Evolutionary conservation across 2,329 filamentous ascomycete genomes (phyloP).

Genomic region (Penicillium psychrosexuale): DNA sequence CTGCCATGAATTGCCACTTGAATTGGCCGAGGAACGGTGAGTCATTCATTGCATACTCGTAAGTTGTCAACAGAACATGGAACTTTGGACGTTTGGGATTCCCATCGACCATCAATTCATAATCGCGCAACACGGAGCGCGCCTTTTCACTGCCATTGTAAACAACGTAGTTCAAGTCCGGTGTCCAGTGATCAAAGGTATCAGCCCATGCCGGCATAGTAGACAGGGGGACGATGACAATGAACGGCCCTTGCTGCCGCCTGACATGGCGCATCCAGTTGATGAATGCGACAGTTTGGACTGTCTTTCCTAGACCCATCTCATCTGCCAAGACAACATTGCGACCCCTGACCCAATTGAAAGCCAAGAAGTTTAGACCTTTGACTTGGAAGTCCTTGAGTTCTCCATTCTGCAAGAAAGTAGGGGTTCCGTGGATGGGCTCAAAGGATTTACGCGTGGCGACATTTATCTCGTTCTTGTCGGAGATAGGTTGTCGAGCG

Average conservation of each 20-base stretch:
- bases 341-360: slow-evolving; percentile 91
- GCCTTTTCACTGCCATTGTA: slow-evolving; percentile 89
- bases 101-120: slow-evolving; percentile 82
- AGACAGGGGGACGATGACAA: slow-evolving; percentile 94
- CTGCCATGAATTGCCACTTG: slow-evolving; percentile 95
- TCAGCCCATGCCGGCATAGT: slow-evolving; percentile 98
- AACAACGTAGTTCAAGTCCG: slow-evolving; percentile 93
- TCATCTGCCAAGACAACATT: slow-evolving; percentile 98
- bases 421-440: slow-evolving; percentile 74
- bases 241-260: slow-evolving; percentile 86
- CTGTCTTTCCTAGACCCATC: slow-evolving; percentile 97
- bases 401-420: slow-evolving; percentile 79
- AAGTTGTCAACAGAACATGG: slow-evolving; percentile 95
- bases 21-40: slow-evolving; percentile 79
- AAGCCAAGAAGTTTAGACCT: slow-evolving; percentile 89
- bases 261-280: slow-evolving; percentile 93
- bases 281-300: slow-evolving; percentile 94
- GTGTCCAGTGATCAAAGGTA: slow-evolving; percentile 94
- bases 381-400: slow-evolving; percentile 90
- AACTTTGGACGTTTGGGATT: slow-evolving; percentile 90
- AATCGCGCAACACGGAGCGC: slow-evolving; percentile 80
- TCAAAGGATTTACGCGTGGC: slow-evolving; percentile 70
- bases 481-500: slow-evolving; percentile 74
- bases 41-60: slow-evolving; percentile 91
- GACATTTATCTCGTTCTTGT: slow-evolving; percentile 71